These are phyloP conservation scores for Annona squamosa DNA, from an alignment of 164 flowering plant species.

Conservation along the genomic window DNA sequence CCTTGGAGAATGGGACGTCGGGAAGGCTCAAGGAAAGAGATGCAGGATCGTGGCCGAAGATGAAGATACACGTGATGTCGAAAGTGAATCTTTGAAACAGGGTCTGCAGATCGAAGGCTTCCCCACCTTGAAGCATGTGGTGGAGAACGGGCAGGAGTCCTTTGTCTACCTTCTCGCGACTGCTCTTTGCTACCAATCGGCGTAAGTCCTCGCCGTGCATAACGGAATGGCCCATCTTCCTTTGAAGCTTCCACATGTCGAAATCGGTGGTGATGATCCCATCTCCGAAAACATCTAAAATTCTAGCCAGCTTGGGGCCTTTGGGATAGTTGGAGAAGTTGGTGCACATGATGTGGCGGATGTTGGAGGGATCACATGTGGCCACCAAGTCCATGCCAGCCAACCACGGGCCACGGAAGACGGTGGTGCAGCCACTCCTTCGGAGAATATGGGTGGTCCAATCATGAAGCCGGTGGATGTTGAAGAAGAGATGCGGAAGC, in stretches of 20 bases:
- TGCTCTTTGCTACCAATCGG: not conserved
- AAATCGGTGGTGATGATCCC: conserved; percentile 35
- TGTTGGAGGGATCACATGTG: conserved; percentile 30
- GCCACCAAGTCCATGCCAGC: conserved; percentile 15
- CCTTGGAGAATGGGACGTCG: conserved; percentile 6
- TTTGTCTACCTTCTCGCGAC: conserved; percentile 8
- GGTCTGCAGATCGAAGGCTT: conserved; percentile 20
- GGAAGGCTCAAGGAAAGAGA: not conserved
- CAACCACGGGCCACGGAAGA: conserved; percentile 23
- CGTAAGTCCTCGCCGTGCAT: too few relatives aligned
- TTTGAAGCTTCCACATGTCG: conserved; percentile 11
- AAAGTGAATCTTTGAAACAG: conserved; percentile 1
- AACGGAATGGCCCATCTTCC: conserved; percentile 14
- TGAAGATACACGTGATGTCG: conserved; percentile 14
- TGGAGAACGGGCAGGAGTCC: not conserved
- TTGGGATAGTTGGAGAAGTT: conserved; percentile 33
- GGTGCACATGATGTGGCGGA: conserved; percentile 24
- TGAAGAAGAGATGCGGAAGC: conserved; percentile 17
- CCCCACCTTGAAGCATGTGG: not conserved
- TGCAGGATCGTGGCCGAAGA: conserved; percentile 11
- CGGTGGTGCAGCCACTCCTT: conserved; percentile 10
- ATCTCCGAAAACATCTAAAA: conserved; percentile 41
- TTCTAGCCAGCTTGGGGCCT: conserved; percentile 26
- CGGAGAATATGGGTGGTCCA: conserved; percentile 6
- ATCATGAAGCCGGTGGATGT: conserved; percentile 10